These are phyloP conservation scores for Melampsora larici-populina DNA, from an alignment of 1,284 basidiomycete species.

Conservation along the genomic window DNA sequence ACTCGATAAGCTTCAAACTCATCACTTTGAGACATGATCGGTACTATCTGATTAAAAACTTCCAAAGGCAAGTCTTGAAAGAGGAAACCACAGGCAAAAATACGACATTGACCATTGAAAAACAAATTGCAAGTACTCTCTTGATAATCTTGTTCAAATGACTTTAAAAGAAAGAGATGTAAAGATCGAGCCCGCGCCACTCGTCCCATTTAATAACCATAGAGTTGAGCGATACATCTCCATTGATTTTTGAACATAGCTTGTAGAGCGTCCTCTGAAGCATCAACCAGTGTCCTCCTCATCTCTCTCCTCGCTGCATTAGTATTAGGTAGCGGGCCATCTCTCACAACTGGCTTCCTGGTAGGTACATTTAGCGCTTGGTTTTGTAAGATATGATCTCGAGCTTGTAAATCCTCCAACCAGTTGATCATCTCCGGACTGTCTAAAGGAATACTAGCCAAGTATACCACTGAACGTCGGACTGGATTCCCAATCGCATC, in stretches of 20 bases:
- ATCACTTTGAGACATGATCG: conserved; percentile 60
- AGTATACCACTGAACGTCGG: conserved; percentile 26
- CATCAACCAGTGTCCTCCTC: background rate
- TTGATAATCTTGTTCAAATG: conserved; percentile 54
- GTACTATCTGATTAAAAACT: conserved; percentile 63
- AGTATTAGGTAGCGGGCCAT: conserved; percentile 8
- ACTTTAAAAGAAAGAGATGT: conserved; percentile 61
- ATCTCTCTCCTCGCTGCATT: background rate
- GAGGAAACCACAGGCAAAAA: conserved; percentile 63
- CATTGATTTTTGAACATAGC: conserved; percentile 54
- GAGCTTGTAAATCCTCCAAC: conserved; percentile 31
- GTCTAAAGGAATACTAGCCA: conserved; percentile 35
- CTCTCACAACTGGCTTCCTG: background rate
- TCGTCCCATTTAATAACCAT: conserved; percentile 67
- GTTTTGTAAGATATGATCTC: conserved; percentile 10
- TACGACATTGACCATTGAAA: conserved; percentile 58
- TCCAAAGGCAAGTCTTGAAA: conserved; percentile 63
- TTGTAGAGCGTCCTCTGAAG: conserved; percentile 27
- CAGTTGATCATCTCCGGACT: conserved; percentile 37
- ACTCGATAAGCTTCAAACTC: conserved; percentile 60
- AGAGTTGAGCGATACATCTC: conserved; percentile 64
- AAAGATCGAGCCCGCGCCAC: conserved; percentile 63
- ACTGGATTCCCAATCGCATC: conserved; percentile 31
- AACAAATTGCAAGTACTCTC: conserved; percentile 58
- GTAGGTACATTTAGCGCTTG: background rate